phyloP scores from a whole-genome alignment of 1,139 yeast species.

The Hanseniaspora gamundiae region DNA sequence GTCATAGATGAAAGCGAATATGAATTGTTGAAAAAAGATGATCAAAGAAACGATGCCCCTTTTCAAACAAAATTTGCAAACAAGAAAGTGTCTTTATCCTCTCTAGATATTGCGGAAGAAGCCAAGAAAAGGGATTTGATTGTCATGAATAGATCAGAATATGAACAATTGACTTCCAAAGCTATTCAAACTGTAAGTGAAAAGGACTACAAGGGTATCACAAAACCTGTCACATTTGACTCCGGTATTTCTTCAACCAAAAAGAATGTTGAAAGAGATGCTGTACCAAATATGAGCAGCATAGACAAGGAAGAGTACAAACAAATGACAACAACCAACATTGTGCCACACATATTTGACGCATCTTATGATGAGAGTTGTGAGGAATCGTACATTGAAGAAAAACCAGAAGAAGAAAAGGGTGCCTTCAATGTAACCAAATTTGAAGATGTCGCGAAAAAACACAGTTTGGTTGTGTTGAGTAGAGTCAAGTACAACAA shows the following conservation, averaged over 20 bases:
- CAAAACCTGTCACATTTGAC: no score
- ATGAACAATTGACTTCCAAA: background rate
- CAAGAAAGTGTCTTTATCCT: background rate
- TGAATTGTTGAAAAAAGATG: background rate
- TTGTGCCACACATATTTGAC: no score
- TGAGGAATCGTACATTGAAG: background rate
- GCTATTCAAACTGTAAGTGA: no score
- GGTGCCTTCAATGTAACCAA: background rate
- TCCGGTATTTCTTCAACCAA: no score
- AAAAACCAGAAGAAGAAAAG: background rate
- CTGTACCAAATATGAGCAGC: no score
- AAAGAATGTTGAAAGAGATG: no score
- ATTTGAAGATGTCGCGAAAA: background rate
- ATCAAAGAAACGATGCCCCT: no score
- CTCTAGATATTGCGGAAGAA: background rate
- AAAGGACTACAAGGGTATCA: background rate
- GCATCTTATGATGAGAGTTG: background rate
- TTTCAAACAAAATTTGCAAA: no score
- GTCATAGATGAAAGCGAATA: slow-evolving; percentile 9
- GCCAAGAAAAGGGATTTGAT: background rate
- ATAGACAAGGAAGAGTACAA: background rate
- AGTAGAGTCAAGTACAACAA: background rate
- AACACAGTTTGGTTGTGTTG: background rate
- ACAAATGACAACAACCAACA: background rate
- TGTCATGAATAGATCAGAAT: background rate